Evolutionary conservation across 2,329 filamentous ascomycete species (phyloP).

Genomic region (Penicillium paneum): DNA sequence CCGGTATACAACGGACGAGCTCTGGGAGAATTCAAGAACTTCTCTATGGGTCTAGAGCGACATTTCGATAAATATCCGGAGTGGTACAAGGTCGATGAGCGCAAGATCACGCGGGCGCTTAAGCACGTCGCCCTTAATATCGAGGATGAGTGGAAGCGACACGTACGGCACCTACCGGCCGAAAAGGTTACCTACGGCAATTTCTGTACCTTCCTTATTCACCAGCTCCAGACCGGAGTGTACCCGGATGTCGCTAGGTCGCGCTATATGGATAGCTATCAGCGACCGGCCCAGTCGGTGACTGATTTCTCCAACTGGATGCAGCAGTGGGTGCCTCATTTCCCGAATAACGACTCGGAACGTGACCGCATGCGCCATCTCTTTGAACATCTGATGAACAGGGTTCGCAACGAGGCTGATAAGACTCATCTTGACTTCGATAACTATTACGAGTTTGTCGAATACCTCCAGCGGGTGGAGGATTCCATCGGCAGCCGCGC

Average conservation of each 20-base stretch:
- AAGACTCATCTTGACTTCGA: constrained; percentile 10
- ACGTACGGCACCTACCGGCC: not conserved
- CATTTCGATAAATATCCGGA: constrained; percentile 8
- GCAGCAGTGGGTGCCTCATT: constrained; percentile 8
- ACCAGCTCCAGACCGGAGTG: constrained; percentile 1
- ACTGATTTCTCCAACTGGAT: constrained; percentile 10
- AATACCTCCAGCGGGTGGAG: constrained; percentile 7
- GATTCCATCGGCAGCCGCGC: not conserved
- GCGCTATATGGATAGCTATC: constrained; percentile 3
- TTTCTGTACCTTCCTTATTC: constrained; percentile 14
- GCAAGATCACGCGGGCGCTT: constrained; percentile 6
- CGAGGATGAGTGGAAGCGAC: constrained; percentile 5
- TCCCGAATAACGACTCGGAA: constrained; percentile 1
- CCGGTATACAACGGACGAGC: constrained; percentile 4
- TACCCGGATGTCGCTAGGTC: not conserved
- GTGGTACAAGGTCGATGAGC: not conserved
- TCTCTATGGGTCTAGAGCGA: constrained; percentile 6
- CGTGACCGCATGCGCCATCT: constrained; percentile 14
- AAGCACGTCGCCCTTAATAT: constrained; percentile 6
- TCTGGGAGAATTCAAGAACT: constrained; percentile 7
- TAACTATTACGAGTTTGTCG: constrained; percentile 8
- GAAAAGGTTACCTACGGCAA: constrained; percentile 1
- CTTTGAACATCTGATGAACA: constrained; percentile 6
- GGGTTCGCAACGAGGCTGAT: not conserved
- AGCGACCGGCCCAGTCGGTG: constrained; percentile 5